Evolutionary conservation across 129 eudicot species (phyloP).

Genomic region (Arctium lappa): DNA sequence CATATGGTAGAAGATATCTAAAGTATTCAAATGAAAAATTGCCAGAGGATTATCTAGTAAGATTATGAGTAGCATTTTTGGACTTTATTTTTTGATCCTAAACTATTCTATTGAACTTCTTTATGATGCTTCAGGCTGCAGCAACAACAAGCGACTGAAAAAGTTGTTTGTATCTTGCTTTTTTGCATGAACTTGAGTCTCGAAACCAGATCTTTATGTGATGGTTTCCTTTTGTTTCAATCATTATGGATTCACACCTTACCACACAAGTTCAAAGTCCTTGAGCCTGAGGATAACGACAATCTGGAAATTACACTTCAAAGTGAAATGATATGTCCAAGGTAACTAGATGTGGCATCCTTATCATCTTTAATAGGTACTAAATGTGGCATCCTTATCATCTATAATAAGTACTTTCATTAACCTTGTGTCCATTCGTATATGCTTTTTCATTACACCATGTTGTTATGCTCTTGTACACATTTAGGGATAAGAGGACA

Average conservation of each 20-base stretch:
- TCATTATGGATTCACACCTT: neutral
- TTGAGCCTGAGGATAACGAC: neutral
- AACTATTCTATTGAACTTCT: neutral
- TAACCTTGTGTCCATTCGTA: neutral
- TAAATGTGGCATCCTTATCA: no score
- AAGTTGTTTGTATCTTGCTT: neutral
- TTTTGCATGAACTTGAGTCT: neutral
- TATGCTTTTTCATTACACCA: neutral
- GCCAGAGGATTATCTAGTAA: neutral
- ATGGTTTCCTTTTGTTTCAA: neutral
- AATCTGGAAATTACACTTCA: neutral
- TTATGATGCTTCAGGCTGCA: neutral
- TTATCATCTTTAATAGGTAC: neutral
- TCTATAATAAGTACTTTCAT: neutral
- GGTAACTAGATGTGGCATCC: slow-evolving; percentile 13
- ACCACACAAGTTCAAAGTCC: neutral
- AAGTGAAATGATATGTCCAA: neutral
- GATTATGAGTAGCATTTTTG: neutral
- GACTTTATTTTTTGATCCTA: neutral
- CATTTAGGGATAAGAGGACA: slow-evolving; percentile 4
- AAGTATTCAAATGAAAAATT: neutral
- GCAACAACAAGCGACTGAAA: neutral
- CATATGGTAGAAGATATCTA: neutral
- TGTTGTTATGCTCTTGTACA: neutral
- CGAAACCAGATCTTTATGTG: neutral